Percentiles rank a stretch among this genome's conserved stretches.
These are phyloP conservation scores for Coemansia sp. DNA, from an alignment of 192 early-diverging fungal genomes.

Conservation along the genomic window DNA sequence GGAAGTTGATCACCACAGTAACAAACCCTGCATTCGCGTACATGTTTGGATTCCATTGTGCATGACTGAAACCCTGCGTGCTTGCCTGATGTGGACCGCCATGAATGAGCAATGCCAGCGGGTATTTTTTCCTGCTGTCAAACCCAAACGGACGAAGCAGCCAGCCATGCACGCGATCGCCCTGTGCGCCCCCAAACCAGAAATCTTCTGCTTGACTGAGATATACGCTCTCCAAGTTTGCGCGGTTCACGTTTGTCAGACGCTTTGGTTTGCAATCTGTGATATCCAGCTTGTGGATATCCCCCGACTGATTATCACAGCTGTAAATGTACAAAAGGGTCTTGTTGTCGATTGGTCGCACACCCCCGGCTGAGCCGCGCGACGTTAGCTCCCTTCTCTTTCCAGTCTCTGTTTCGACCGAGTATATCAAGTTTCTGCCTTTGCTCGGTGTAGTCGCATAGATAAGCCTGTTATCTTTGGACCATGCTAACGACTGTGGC, in stretches of 20 bases:
- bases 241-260: conserved; percentile 50
- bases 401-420: conserved; percentile 16
- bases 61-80: conserved; percentile 42
- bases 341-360: conserved; percentile 33
- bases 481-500: conserved; percentile 45
- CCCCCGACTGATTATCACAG: conserved; percentile 35
- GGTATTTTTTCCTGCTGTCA: conserved; percentile 57
- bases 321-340: conserved; percentile 47
- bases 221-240: conserved; percentile 37
- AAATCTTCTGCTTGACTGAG: conserved; percentile 60
- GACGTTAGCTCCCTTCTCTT: conserved; percentile 24
- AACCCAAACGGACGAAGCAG: conserved; percentile 43
- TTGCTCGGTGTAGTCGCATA: conserved; percentile 16
- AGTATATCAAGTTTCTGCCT: conserved; percentile 17
- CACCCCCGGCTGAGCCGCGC: conserved; percentile 11
- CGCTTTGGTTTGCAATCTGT: conserved; percentile 41
- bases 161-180: conserved; percentile 41
- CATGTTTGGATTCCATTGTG: conserved; percentile 73
- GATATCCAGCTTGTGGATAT: conserved; percentile 38
- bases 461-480: conserved; percentile 19
- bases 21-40: conserved; percentile 67
- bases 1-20: conserved; percentile 70
- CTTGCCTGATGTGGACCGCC: conserved; percentile 71
- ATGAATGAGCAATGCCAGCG: conserved; percentile 73
- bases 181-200: conserved; percentile 61